phyloP scores from a whole-genome alignment of 805 yeast species.

The Pichia thaimueangensis region DNA sequence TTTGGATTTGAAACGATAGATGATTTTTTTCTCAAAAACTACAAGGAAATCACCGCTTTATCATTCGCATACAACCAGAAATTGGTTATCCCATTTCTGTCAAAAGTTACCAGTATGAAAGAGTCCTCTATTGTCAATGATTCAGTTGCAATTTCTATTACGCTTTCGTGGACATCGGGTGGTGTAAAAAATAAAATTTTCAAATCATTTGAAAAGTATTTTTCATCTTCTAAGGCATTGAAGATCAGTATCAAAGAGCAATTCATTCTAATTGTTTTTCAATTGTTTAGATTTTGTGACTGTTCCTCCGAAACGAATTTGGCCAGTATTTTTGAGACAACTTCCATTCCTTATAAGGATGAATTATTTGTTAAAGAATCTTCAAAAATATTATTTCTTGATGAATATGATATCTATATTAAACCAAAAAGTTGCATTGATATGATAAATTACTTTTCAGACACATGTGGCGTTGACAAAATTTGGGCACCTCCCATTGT shows the following conservation, averaged over 20 bases:
- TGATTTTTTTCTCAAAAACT: slow-evolving; percentile 31
- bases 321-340: not conserved
- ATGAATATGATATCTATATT: slow-evolving; percentile 17
- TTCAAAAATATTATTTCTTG: slow-evolving; percentile 7
- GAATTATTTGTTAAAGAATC: slow-evolving; percentile 1
- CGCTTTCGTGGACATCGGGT: slow-evolving; percentile 29
- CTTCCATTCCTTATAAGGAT: no score
- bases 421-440: slow-evolving; percentile 9
- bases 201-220: slow-evolving; percentile 10
- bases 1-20: slow-evolving; percentile 31
- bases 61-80: slow-evolving; percentile 25
- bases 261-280: slow-evolving; percentile 29
- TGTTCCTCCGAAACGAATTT: slow-evolving; percentile 17
- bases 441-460: slow-evolving; percentile 11
- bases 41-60: slow-evolving; percentile 36
- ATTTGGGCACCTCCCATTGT: slow-evolving; percentile 33
- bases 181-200: slow-evolving; percentile 25
- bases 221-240: slow-evolving; percentile 9
- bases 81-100: slow-evolving; percentile 14
- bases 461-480: slow-evolving; percentile 5
- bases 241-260: slow-evolving; percentile 20
- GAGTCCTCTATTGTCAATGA: slow-evolving; percentile 17
- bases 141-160: slow-evolving; percentile 30
- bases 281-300: slow-evolving; percentile 36
- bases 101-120: slow-evolving; percentile 9